Evolutionary conservation across 2,329 filamentous ascomycete genomes (phyloP).

Genomic region (Penicillium brasilianum): DNA sequence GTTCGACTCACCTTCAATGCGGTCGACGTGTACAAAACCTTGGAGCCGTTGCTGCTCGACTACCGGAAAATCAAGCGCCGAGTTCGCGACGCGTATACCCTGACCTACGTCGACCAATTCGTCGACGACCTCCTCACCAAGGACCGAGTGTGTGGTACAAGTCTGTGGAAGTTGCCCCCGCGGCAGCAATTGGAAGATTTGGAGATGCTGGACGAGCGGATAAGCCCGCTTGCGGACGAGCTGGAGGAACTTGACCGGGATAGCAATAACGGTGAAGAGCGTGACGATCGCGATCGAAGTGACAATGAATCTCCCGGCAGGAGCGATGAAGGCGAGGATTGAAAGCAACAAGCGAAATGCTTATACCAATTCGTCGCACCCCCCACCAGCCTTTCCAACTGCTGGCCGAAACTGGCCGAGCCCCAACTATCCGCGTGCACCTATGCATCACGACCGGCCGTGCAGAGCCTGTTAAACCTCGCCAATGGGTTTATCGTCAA

Average conservation of each 20-base stretch:
- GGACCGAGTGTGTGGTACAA: conserved; percentile 88
- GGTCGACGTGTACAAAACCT: conserved; percentile 75
- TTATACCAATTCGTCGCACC: neutral
- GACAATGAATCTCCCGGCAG: conserved; percentile 26
- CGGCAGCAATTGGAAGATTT: conserved; percentile 84
- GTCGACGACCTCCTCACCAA: conserved; percentile 89
- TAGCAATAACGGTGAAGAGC: conserved; percentile 32
- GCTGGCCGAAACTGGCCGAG: neutral
- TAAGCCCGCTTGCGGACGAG: conserved; percentile 78
- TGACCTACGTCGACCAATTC: conserved; percentile 90
- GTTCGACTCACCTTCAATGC: conserved; percentile 84
- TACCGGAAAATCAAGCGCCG: conserved; percentile 80
- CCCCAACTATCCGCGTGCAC: neutral
- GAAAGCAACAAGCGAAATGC: conserved; percentile 20
- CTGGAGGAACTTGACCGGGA: conserved; percentile 52
- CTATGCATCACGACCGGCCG: neutral
- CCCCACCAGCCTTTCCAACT: neutral
- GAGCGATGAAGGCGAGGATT: conserved; percentile 34
- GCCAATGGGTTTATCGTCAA: neutral
- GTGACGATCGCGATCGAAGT: conserved; percentile 28
- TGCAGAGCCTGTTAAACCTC: neutral
- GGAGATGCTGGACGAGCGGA: conserved; percentile 81
- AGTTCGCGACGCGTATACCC: conserved; percentile 71
- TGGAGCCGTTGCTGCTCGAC: conserved; percentile 85
- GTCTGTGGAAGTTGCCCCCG: conserved; percentile 86